Evolutionary conservation across 345 rosid genomes (phyloP), one percentile per base, ranked within the genome.

Genomic region (Punica granatum): DNA sequence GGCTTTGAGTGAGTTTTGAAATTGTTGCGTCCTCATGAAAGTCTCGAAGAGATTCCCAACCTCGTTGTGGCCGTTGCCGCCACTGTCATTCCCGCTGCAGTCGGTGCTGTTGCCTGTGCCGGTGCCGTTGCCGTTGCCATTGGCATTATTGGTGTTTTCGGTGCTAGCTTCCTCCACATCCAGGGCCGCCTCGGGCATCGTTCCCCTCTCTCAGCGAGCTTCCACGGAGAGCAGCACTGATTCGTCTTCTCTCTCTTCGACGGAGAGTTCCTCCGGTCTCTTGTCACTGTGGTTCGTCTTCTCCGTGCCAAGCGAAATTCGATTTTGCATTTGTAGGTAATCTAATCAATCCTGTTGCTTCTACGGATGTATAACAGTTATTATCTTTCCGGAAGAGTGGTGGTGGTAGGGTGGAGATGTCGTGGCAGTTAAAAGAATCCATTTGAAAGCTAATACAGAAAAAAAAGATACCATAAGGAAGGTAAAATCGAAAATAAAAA

Each of bases 1-100:
- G 36, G 90, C 81, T 83, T 78, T 86, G 69, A 92, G 58, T 1
- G 92, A 82, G 44, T 67, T 74, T 66, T 85, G 93, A 31, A n/a
- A n/a, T n/a, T n/a, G n/a, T n/a, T 87, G 90, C 48, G 35, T 79
- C 58, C 66, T 79, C 88, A 83, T 72, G 74, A 90, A 85, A 73
- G 49, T 84, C 77, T 88, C 97, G 69, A 77, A 69, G 72, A 75
- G 41, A 46, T 65, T 59, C 36, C 78, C 81, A 63, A 56, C 49
- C 73, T 58, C 78, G 48, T 49, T 31, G 63, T 59, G 66, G 7
- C 35, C 70, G 21, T 73, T 80, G 72, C n/a, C n/a, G n/a, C n/a
- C n/a, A n/a, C 63, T 69, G 33, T 70, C 64, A 8, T n/a, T n/a
- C n/a, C n/a, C n/a, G n/a, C n/a, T n/a, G n/a, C n/a, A n/a, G n/a